Percentiles rank a stretch among this genome's conserved stretches.
phyloP scores from a whole-genome alignment of 768 basidiomycete genomes.

The Boletellus ananas region DNA sequence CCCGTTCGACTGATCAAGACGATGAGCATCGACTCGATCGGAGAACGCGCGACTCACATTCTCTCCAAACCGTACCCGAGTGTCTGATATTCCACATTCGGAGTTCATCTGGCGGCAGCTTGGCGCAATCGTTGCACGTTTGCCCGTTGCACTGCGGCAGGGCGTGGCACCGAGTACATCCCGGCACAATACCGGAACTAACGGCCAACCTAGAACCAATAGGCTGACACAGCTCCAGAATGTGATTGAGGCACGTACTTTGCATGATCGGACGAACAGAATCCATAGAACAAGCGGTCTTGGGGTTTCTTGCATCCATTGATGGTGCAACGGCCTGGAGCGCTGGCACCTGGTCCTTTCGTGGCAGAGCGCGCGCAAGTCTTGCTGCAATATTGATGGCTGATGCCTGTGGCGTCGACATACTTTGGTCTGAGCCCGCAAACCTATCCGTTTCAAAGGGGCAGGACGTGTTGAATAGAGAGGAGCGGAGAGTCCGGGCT shows the following conservation, averaged over 20 bases:
- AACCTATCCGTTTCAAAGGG: constrained; percentile 34
- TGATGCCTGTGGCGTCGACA: constrained; percentile 51
- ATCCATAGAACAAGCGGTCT: constrained; percentile 47
- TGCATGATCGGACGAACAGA: constrained; percentile 58
- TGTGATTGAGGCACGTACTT: constrained; percentile 36
- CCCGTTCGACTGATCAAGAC: constrained; percentile 46
- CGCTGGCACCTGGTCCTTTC: constrained; percentile 33
- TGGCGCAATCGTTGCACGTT: constrained; percentile 51
- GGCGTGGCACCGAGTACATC: constrained; percentile 46
- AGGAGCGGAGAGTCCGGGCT: constrained; percentile 15
- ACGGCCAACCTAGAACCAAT: constrained; percentile 46
- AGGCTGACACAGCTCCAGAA: constrained; percentile 5
- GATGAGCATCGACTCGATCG: constrained; percentile 19
- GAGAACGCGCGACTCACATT: constrained; percentile 38
- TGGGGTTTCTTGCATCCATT: constrained; percentile 50
- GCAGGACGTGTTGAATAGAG: constrained; percentile 7
- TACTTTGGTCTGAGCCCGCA: constrained; percentile 61
- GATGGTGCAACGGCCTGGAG: constrained; percentile 41
- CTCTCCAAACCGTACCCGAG: constrained; percentile 48
- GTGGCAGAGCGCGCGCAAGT: constrained; percentile 49
- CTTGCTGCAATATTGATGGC: constrained; percentile 58
- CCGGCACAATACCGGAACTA: constrained; percentile 43
- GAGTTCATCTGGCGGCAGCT: constrained; percentile 38
- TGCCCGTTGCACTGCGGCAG: constrained; percentile 45
- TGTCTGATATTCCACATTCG: constrained; percentile 47